Evolutionary conservation across 2,329 filamentous ascomycete genomes (phyloP).

Genomic region (Fusarium chlamydosporum): DNA sequence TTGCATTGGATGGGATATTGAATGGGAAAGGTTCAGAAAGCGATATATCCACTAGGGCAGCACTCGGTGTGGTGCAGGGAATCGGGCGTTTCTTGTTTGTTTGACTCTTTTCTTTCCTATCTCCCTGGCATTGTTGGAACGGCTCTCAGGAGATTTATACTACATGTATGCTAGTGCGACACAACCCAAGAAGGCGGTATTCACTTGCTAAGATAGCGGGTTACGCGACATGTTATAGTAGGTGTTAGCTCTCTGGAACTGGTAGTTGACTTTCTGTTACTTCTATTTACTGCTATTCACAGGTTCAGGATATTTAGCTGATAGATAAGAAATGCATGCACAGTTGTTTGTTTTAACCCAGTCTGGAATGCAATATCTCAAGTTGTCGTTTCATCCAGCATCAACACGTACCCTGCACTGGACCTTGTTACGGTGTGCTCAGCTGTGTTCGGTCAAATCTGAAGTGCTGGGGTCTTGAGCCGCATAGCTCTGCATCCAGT

Average conservation of each 20-base stretch:
- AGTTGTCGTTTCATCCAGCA: background rate
- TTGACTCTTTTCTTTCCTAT: constrained; percentile 1
- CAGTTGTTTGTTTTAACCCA: constrained; percentile 4
- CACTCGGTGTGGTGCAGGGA: constrained; percentile 3
- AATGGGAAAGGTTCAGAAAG: constrained; percentile 16
- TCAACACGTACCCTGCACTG: background rate
- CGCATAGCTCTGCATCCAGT: background rate
- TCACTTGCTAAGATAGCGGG: background rate
- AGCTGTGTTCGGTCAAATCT: background rate
- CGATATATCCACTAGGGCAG: constrained; percentile 18
- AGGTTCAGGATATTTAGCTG: background rate
- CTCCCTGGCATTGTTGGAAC: constrained; percentile 4
- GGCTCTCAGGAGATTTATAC: background rate
- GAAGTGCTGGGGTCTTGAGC: background rate
- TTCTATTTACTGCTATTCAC: background rate
- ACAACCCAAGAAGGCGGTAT: background rate
- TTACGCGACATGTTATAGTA: background rate
- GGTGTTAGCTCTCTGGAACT: constrained; percentile 3
- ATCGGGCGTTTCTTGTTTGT: constrained; percentile 25
- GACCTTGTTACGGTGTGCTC: too few species aligned
- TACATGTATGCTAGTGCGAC: background rate
- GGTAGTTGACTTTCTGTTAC: background rate
- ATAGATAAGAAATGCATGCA: constrained; percentile 29
- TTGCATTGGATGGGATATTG: constrained; percentile 21
- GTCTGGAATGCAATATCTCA: background rate